These are phyloP conservation scores for Mariannaea elegans DNA, from an alignment of 2,329 filamentous ascomycete genomes.

Conservation along the genomic window DNA sequence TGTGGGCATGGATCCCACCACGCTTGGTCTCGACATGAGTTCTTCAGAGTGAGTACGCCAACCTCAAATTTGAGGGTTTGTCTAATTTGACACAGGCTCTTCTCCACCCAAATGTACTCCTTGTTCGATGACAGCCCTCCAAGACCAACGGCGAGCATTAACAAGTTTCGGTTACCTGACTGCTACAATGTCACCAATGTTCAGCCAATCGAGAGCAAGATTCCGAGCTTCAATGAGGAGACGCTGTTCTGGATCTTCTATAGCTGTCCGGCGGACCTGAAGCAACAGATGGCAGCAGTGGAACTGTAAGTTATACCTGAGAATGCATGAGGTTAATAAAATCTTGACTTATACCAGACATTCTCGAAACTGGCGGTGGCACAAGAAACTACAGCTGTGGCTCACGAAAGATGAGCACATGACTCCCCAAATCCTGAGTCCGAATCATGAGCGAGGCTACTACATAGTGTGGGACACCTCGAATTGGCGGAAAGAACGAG, in stretches of 20 bases:
- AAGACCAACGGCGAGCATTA: conserved; percentile 59
- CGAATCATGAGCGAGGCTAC: conserved; percentile 69
- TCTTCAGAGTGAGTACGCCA: conserved; percentile 62
- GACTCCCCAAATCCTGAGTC: conserved; percentile 67
- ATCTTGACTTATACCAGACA: conserved; percentile 54
- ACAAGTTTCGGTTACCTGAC: conserved; percentile 67
- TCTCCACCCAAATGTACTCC: conserved; percentile 69
- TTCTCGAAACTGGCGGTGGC: conserved; percentile 73
- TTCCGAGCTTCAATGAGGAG: conserved; percentile 73
- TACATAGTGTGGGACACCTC: conserved; percentile 72
- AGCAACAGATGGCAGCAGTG: conserved; percentile 70
- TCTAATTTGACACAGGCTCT: conserved; percentile 51
- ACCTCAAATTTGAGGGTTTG: neutral
- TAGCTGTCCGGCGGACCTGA: conserved; percentile 68
- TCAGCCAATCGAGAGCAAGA: conserved; percentile 71
- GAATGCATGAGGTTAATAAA: neutral
- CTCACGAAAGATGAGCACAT: conserved; percentile 74
- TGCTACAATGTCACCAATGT: conserved; percentile 75
- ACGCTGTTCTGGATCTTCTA: conserved; percentile 77
- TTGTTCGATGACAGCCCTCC: conserved; percentile 69
- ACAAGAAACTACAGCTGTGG: conserved; percentile 73
- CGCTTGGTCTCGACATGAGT: conserved; percentile 66
- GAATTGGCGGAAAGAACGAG: conserved; percentile 70
- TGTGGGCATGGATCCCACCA: conserved; percentile 65
- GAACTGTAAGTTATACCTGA: conserved; percentile 61